phyloP scores from a whole-genome alignment of 768 basidiomycete genomes.

The Boletus sensibilis region DNA sequence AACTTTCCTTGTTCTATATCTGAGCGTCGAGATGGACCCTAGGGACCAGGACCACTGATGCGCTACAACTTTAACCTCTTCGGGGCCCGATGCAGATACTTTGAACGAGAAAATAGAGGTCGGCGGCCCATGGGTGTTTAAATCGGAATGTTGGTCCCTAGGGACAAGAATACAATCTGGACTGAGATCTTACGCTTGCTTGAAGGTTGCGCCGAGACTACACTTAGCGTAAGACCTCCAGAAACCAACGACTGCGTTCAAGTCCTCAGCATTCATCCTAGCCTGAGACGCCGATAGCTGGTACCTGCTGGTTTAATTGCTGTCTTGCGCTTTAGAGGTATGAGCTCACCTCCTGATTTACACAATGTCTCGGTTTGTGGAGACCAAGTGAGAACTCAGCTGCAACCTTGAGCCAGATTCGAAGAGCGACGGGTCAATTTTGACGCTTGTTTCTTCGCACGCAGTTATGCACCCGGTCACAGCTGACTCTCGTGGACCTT shows the following conservation, averaged over 20 bases:
- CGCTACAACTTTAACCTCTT: not conserved
- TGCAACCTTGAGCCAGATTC: not conserved
- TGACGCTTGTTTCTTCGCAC: constrained; percentile 40
- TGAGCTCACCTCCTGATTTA: not conserved
- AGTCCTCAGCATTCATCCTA: not conserved
- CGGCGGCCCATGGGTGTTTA: not conserved
- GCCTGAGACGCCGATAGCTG: not conserved
- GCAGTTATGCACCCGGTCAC: constrained; percentile 29
- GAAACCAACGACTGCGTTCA: not conserved
- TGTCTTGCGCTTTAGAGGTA: not conserved
- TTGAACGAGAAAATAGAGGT: not conserved
- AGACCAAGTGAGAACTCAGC: not conserved
- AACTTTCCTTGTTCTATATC: not conserved
- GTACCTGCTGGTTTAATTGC: not conserved
- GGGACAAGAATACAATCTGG: not conserved
- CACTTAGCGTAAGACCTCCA: not conserved
- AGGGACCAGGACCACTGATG: not conserved
- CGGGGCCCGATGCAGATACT: not conserved
- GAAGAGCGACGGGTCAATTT: constrained; percentile 10
- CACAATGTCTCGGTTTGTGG: not conserved
- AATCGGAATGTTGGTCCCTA: not conserved
- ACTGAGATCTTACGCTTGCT: not conserved
- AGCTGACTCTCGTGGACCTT: no score
- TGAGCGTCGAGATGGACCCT: not conserved
- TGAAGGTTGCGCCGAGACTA: not conserved